Conservation (phyloP, 805 yeast species). For the Wilhelminamyces savonicus region DNA sequence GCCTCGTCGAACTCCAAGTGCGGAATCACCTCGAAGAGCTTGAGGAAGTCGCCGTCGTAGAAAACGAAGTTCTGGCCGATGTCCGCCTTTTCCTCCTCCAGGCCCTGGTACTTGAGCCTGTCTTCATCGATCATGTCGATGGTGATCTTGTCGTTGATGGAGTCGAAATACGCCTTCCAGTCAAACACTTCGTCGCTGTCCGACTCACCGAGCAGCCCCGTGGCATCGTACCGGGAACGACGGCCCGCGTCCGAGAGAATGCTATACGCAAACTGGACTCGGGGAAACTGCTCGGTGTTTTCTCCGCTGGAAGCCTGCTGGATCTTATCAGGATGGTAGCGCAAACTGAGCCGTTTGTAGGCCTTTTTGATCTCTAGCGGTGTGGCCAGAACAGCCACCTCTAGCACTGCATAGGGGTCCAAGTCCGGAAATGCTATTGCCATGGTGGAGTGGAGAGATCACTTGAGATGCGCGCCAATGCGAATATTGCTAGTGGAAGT, state of each 20-base stretch:
- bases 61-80: slow-evolving; percentile 52
- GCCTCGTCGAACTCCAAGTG: slow-evolving; percentile 58
- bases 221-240: slow-evolving; percentile 56
- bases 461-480: too few species aligned
- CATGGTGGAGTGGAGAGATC: slow-evolving; percentile 14
- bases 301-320: slow-evolving; percentile 12
- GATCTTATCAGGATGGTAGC: slow-evolving; percentile 23
- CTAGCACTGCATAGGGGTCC: slow-evolving; percentile 56
- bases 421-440: slow-evolving; percentile 46
- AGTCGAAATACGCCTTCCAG: slow-evolving; percentile 53
- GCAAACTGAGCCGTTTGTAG: slow-evolving; percentile 18
- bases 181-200: slow-evolving; percentile 38
- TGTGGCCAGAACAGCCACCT: slow-evolving; percentile 32
- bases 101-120: slow-evolving; percentile 52
- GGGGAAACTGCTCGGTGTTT: slow-evolving; percentile 42
- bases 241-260: slow-evolving; percentile 54
- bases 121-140: slow-evolving; percentile 69
- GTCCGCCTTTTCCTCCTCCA: slow-evolving; percentile 57
- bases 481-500: too few species aligned
- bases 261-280: slow-evolving; percentile 69
- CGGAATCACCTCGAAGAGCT: slow-evolving; percentile 68
- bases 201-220: slow-evolving; percentile 54
- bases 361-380: slow-evolving; percentile 56
- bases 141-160: slow-evolving; percentile 44
- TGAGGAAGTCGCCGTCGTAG: slow-evolving; percentile 62